phyloP scores from a whole-genome alignment of 78 protist species.

The Speleostelium caveatum region DNA sequence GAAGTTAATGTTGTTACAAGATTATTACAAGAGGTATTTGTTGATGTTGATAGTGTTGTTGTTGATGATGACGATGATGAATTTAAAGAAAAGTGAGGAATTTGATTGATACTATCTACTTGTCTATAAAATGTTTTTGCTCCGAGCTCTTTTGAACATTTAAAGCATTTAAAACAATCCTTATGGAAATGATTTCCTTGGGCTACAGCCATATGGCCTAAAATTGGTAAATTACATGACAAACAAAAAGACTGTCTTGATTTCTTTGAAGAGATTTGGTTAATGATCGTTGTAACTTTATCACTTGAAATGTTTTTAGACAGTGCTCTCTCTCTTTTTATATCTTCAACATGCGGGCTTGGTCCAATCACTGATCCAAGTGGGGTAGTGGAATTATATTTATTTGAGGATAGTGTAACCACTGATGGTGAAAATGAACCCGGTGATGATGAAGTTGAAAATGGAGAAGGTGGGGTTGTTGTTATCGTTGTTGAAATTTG shows the following conservation, averaged over 20 bases:
- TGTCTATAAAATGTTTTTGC: conserved; percentile 70
- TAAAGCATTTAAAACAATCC: conserved; percentile 56
- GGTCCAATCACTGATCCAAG: conserved; percentile 71
- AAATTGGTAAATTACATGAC: conserved; percentile 43
- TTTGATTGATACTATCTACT: not conserved
- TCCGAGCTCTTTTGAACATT: conserved; percentile 27
- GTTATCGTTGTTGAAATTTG: not conserved
- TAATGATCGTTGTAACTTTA: conserved; percentile 22
- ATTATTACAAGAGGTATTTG: not conserved
- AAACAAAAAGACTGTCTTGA: conserved; percentile 45
- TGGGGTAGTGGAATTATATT: not conserved
- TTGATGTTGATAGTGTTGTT: not conserved
- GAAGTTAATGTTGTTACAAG: conserved; percentile 34
- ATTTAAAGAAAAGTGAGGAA: no score
- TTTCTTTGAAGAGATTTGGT: conserved; percentile 27
- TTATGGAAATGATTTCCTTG: conserved; percentile 53
- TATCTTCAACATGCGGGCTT: not conserved
- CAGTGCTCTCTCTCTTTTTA: conserved; percentile 14
- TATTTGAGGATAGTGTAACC: conserved; percentile 1
- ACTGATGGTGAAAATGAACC: not conserved
- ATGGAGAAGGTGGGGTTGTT: not conserved
- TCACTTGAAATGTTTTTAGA: conserved; percentile 28
- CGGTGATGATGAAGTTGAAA: not conserved
- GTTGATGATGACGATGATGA: not conserved
- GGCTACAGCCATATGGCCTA: conserved; percentile 50